Conservation (phyloP, 148 eudicot species). For the Bassia scoparia region DNA sequence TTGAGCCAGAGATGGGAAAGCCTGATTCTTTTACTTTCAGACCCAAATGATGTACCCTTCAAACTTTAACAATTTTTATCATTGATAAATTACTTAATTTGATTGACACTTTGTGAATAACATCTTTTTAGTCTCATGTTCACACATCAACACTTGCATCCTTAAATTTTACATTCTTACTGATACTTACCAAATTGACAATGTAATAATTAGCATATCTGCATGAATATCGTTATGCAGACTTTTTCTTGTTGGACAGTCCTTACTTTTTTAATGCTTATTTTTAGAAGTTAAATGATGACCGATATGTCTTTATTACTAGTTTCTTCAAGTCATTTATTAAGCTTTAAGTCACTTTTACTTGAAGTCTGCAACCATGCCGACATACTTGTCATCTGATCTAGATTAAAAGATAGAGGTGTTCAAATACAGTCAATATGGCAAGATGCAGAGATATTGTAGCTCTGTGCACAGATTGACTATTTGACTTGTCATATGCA, state of each 20-base stretch:
- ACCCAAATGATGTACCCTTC: constrained; percentile 78
- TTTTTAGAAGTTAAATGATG: not conserved
- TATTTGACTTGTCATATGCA: not conserved
- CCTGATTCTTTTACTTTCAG: constrained; percentile 83
- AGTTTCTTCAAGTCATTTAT: not conserved
- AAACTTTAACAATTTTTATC: not conserved
- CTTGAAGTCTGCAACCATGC: not conserved
- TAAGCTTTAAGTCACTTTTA: not conserved
- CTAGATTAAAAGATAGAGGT: too few relatives aligned
- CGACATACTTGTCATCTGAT: too few relatives aligned
- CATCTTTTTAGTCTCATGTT: not conserved
- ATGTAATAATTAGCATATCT: not conserved
- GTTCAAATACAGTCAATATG: too few relatives aligned
- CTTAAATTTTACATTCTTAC: not conserved
- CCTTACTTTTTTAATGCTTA: not conserved
- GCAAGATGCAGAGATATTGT: not conserved
- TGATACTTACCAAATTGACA: not conserved
- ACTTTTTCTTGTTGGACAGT: not conserved
- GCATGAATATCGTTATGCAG: not conserved
- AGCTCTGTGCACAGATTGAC: not conserved
- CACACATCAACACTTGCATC: not conserved
- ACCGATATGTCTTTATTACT: not conserved
- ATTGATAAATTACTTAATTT: not conserved
- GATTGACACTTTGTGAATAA: not conserved
- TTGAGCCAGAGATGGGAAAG: constrained; percentile 88